Evolutionary conservation across 2,329 filamentous ascomycete genomes (phyloP).

Genomic region (Plectosphaerella plurivora): DNA sequence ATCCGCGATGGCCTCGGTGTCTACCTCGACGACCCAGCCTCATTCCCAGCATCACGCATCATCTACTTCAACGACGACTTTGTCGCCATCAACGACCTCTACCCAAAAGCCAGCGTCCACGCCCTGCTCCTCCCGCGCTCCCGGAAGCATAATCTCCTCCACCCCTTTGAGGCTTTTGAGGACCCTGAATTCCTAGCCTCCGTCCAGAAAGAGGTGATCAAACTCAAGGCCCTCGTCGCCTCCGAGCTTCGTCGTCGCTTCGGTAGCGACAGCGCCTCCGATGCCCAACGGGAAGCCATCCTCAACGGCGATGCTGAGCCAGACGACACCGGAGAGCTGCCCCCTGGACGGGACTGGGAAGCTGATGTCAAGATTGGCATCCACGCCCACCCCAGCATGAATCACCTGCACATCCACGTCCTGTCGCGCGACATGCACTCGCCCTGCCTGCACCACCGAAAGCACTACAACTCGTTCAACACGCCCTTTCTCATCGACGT

Average conservation of each 20-base stretch:
- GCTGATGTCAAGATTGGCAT: constrained; percentile 72
- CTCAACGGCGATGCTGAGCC: constrained; percentile 53
- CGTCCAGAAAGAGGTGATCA: constrained; percentile 56
- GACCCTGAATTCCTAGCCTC: constrained; percentile 63
- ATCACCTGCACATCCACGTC: constrained; percentile 85
- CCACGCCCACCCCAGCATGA: constrained; percentile 88
- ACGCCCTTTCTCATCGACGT: constrained; percentile 79
- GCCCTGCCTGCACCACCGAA: constrained; percentile 67
- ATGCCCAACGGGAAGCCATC: constrained; percentile 61
- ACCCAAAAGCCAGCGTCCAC: constrained; percentile 81
- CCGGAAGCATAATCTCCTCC: constrained; percentile 50
- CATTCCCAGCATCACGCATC: constrained; percentile 55
- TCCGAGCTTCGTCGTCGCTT: constrained; percentile 69
- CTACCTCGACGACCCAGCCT: constrained; percentile 62
- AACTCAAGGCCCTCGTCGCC: constrained; percentile 62
- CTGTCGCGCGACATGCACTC: constrained; percentile 76
- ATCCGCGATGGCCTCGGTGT: constrained; percentile 58
- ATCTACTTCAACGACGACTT: constrained; percentile 65
- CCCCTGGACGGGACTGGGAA: constrained; percentile 73
- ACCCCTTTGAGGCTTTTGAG: constrained; percentile 75
- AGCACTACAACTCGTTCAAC: constrained; percentile 90
- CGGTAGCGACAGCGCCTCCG: constrained; percentile 57
- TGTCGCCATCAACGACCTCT: constrained; percentile 77
- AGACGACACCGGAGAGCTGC: constrained; percentile 45
- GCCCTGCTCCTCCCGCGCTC: constrained; percentile 82